Percentiles rank a stretch among this genome's conserved stretches.
Evolutionary conservation across 768 basidiomycete genomes (phyloP).

Genomic region (Lyophyllum semitale): DNA sequence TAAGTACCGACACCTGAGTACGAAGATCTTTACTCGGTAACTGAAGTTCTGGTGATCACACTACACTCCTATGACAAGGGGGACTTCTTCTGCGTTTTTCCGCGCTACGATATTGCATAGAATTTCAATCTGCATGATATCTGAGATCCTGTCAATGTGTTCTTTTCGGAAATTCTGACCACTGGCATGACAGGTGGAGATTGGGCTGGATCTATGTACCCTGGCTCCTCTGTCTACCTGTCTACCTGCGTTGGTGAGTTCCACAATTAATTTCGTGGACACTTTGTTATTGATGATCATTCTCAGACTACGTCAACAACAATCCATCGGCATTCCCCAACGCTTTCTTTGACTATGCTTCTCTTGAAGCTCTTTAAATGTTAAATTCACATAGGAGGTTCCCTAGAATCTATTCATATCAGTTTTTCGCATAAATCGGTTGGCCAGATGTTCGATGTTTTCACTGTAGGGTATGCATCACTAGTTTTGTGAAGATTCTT

Average conservation of each 20-base stretch:
- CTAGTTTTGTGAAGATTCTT: too few species aligned
- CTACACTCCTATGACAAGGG: constrained; percentile 32
- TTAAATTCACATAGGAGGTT: too few species aligned
- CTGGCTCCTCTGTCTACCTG: constrained; percentile 48
- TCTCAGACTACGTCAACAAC: constrained; percentile 57
- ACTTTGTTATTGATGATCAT: background rate
- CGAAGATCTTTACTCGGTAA: constrained; percentile 7
- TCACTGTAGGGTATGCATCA: too few species aligned
- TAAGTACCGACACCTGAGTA: constrained; percentile 59
- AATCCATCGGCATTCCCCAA: constrained; percentile 63
- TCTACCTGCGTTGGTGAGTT: constrained; percentile 57
- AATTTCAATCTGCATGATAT: constrained; percentile 61
- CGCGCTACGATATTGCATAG: constrained; percentile 57
- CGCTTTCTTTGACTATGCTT: constrained; percentile 70
- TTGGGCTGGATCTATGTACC: constrained; percentile 58
- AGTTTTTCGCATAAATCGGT: too few species aligned
- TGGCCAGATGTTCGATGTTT: too few species aligned
- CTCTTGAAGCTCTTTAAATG: constrained; percentile 41
- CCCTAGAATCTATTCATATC: background rate
- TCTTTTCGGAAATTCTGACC: background rate
- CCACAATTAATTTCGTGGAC: background rate
- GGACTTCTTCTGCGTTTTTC: constrained; percentile 58
- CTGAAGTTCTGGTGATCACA: background rate
- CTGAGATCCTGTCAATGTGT: constrained; percentile 38
- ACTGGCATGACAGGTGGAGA: constrained; percentile 39